phyloP scores from a whole-genome alignment of 2,329 filamentous ascomycete genomes.

The Diaporthe ampelina region DNA sequence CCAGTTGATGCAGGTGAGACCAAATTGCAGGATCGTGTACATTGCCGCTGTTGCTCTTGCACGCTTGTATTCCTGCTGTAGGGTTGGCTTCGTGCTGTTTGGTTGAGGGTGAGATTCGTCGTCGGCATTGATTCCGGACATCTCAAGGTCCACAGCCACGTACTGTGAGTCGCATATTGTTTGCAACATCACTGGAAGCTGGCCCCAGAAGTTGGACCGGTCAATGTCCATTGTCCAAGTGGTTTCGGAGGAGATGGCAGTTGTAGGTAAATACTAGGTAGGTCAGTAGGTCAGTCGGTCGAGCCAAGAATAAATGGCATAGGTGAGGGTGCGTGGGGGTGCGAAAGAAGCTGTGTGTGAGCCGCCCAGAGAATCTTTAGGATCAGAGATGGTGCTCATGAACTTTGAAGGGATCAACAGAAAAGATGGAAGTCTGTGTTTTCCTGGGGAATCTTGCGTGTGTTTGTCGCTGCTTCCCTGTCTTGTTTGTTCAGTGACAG shows the following conservation, averaged over 20 bases:
- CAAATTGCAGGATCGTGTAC: slow-evolving; percentile 54
- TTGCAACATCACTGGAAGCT: slow-evolving; percentile 49
- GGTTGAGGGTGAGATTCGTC: not conserved
- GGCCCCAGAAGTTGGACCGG: slow-evolving; percentile 47
- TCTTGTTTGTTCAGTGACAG: not conserved
- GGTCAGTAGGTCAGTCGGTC: not conserved
- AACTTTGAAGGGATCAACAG: not conserved
- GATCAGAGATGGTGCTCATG: not conserved
- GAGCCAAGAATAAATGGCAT: not conserved
- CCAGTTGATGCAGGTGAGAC: slow-evolving; percentile 52
- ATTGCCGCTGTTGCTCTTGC: slow-evolving; percentile 48
- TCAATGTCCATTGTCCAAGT: slow-evolving; percentile 48
- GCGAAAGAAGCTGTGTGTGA: not conserved
- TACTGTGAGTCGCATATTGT: slow-evolving; percentile 49
- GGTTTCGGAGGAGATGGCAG: not conserved
- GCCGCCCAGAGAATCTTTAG: no score
- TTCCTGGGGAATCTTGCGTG: not conserved
- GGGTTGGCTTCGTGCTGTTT: slow-evolving; percentile 2
- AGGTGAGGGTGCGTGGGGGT: not conserved
- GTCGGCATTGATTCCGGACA: slow-evolving; percentile 51
- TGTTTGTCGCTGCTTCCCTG: slow-evolving; percentile 18
- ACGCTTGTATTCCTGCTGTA: slow-evolving; percentile 47
- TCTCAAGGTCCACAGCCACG: slow-evolving; percentile 55
- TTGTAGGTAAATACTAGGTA: no score
- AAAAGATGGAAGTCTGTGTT: not conserved